Conservation (phyloP, 345 rosid genomes). For the Arabis alpina region DNA sequence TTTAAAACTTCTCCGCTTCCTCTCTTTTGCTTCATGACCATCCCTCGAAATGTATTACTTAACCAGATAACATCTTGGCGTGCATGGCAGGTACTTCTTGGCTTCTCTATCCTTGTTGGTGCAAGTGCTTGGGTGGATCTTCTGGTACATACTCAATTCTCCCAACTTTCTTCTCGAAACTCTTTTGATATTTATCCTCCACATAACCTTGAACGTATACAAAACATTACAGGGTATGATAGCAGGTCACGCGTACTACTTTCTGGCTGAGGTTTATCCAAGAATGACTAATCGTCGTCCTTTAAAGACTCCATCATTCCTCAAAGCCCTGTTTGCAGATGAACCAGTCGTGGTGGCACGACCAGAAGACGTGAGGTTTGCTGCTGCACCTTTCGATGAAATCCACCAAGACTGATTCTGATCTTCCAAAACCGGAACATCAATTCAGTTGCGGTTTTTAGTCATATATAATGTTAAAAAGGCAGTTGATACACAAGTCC, state of each 20-base stretch:
- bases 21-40: neutral
- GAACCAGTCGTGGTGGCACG: constrained; percentile 79
- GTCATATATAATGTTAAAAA: constrained; percentile 24
- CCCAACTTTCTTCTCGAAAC: neutral
- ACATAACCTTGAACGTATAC: neutral
- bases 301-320: constrained; percentile 77
- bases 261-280: constrained; percentile 95
- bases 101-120: constrained; percentile 94
- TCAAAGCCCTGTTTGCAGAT: constrained; percentile 86
- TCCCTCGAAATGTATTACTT: neutral
- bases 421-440: neutral
- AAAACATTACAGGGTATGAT: constrained; percentile 85
- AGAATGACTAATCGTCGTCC: constrained; percentile 89
- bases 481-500: constrained; percentile 23
- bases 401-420: constrained; percentile 61
- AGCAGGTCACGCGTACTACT: constrained; percentile 97
- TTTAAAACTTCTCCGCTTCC: constrained; percentile 29
- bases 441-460: neutral
- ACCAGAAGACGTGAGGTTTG: constrained; percentile 82
- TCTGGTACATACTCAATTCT: constrained; percentile 56
- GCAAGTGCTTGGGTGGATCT: constrained; percentile 99
- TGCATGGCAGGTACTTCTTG: constrained; percentile 81
- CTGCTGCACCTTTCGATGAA: constrained; percentile 71
- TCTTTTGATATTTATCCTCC: neutral
- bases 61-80: neutral